Conservation (phyloP, 768 basidiomycete genomes). For the Pleurotus tuber-regium region DNA sequence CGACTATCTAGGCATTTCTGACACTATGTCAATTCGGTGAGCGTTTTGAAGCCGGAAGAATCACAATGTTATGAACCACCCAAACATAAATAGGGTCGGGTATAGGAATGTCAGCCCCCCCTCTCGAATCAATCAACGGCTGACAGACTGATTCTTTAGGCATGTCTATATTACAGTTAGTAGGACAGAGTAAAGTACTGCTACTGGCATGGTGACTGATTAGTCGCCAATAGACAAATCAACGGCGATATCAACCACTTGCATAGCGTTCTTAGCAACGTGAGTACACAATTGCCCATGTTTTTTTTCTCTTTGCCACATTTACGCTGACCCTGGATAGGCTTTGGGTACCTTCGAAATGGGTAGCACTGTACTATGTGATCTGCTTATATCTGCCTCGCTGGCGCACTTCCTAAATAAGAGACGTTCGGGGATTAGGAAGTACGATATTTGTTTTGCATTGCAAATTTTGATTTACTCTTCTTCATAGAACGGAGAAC, state of each 20-base stretch:
- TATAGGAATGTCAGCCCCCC: not conserved
- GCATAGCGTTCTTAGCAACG: not conserved
- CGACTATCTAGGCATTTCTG: not conserved
- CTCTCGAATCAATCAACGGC: not conserved
- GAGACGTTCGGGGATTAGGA: slow-evolving; percentile 1
- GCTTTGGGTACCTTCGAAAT: not conserved
- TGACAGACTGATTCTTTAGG: not conserved
- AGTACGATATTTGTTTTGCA: not conserved
- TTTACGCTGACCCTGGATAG: not conserved
- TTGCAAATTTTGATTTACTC: not conserved
- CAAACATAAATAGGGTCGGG: not conserved
- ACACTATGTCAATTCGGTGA: slow-evolving; percentile 8
- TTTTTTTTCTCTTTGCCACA: not conserved
- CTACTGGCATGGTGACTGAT: no score
- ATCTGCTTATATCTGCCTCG: slow-evolving; percentile 4
- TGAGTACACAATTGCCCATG: not conserved
- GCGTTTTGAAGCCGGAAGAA: not conserved
- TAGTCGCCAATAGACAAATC: no score
- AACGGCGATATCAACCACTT: not conserved
- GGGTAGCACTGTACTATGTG: not conserved
- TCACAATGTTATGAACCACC: no score
- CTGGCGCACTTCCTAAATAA: slow-evolving; percentile 2
- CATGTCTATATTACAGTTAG: slow-evolving; percentile 6
- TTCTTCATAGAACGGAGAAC: slow-evolving; percentile 2
- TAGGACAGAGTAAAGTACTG: no score